These are phyloP conservation scores for Lepiota brunneoincarnata DNA, from an alignment of 768 basidiomycete genomes.

Conservation along the genomic window DNA sequence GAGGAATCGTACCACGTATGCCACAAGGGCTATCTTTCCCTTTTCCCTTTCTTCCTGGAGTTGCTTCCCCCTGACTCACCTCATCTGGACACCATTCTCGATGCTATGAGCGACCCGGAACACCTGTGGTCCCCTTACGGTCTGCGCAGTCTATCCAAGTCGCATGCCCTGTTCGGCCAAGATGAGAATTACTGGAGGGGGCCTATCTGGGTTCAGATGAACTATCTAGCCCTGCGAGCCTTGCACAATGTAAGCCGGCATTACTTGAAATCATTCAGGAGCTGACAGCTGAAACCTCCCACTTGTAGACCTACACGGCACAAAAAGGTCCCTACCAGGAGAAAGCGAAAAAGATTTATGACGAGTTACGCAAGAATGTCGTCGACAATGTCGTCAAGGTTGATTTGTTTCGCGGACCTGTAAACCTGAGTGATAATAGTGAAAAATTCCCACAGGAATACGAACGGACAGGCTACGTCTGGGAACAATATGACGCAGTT, in stretches of 20 bases:
- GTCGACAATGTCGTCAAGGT: constrained; percentile 78
- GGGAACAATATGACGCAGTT: constrained; percentile 92
- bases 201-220: constrained; percentile 97
- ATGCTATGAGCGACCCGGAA: constrained; percentile 73
- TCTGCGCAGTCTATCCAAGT: constrained; percentile 82
- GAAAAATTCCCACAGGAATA: constrained; percentile 61
- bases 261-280: background rate
- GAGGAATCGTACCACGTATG: constrained; percentile 93
- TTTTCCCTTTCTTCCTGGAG: constrained; percentile 89
- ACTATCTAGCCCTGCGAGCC: constrained; percentile 82
- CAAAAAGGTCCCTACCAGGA: constrained; percentile 80
- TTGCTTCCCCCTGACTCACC: constrained; percentile 77
- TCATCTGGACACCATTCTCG: constrained; percentile 77
- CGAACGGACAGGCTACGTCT: constrained; percentile 89
- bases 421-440: background rate
- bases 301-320: constrained; percentile 65
- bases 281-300: background rate
- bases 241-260: constrained; percentile 61
- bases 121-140: constrained; percentile 94
- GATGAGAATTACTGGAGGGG: constrained; percentile 99
- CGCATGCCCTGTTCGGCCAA: constrained; percentile 85
- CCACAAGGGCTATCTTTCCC: constrained; percentile 88
- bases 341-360: constrained; percentile 76
- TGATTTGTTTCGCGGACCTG: background rate
- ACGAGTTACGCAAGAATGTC: constrained; percentile 75